Evolutionary conservation across 1,139 yeast genomes (phyloP).

Genomic region (Protomyces gravidus): DNA sequence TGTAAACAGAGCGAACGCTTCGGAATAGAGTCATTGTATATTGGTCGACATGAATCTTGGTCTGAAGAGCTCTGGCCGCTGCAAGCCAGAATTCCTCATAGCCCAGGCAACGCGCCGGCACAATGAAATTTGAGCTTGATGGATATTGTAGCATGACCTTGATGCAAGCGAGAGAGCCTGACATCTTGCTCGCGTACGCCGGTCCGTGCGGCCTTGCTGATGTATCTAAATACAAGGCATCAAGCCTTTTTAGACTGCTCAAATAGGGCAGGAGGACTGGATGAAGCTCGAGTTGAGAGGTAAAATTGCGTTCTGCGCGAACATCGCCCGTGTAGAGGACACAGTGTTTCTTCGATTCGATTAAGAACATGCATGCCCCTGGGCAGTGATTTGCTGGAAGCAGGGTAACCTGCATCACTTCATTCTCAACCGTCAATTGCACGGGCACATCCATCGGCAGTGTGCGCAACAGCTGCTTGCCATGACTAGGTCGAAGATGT

Average conservation of each 20-base stretch:
- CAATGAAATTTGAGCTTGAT: constrained; percentile 45
- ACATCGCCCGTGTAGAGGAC: constrained; percentile 58
- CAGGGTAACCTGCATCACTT: constrained; percentile 38
- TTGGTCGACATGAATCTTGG: constrained; percentile 42
- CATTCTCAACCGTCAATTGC: constrained; percentile 33
- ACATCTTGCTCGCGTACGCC: constrained; percentile 45
- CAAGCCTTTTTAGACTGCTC: constrained; percentile 42
- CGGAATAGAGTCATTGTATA: constrained; percentile 38
- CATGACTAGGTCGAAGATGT: constrained; percentile 25
- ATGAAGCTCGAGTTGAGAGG: constrained; percentile 45
- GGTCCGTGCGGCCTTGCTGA: constrained; percentile 9
- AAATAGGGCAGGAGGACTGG: constrained; percentile 43
- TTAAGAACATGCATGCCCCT: constrained; percentile 56
- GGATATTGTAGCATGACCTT: constrained; percentile 48
- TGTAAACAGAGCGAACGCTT: constrained; percentile 32
- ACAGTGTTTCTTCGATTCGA: constrained; percentile 43
- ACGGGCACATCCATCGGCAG: constrained; percentile 36
- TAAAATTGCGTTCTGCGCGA: constrained; percentile 53
- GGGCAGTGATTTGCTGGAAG: constrained; percentile 56
- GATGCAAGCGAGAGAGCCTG: constrained; percentile 45
- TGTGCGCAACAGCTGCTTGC: constrained; percentile 29
- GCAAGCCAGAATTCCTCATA: constrained; percentile 56
- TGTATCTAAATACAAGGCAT: constrained; percentile 55
- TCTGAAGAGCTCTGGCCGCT: constrained; percentile 42
- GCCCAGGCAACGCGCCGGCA: constrained; percentile 49